These are phyloP conservation scores for Pochonia chlamydosporia DNA, from an alignment of 2,329 filamentous ascomycete genomes.

Conservation along the genomic window DNA sequence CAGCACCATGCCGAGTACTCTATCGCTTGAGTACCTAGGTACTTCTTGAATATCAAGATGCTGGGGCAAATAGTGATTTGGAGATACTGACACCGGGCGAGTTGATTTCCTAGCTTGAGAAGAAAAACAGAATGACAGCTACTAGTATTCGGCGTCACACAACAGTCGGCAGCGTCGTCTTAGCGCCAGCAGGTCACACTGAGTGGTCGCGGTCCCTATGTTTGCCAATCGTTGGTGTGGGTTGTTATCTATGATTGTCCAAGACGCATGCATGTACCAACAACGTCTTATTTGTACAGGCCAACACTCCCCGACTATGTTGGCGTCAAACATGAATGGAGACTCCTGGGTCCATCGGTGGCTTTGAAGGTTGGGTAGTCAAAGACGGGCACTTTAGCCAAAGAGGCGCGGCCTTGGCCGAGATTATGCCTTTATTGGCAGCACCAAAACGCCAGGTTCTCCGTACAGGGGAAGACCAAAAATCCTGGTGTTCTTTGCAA, in stretches of 20 bases:
- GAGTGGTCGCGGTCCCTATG: background rate
- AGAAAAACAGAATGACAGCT: no score
- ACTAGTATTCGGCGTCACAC: background rate
- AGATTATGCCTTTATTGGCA: background rate
- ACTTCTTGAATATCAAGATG: no score
- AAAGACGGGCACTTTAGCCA: background rate
- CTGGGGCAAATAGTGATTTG: no score
- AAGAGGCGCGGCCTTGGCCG: background rate
- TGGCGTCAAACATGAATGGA: background rate
- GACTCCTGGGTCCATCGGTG: background rate
- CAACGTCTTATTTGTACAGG: no score
- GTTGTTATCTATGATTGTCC: background rate
- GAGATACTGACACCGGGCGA: no score
- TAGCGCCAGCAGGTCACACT: background rate
- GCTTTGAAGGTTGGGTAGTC: background rate
- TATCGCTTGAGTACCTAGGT: no score
- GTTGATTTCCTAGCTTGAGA: no score
- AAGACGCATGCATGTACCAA: background rate
- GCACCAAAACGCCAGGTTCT: constrained; percentile 3
- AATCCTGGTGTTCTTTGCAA: no score
- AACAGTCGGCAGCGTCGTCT: background rate
- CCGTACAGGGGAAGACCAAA: no score
- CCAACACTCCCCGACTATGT: background rate
- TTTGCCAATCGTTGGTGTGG: background rate
- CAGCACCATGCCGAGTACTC: no score